Evolutionary conservation across 306 rosid species (phyloP).

Genomic region (Mimosa pudica): DNA sequence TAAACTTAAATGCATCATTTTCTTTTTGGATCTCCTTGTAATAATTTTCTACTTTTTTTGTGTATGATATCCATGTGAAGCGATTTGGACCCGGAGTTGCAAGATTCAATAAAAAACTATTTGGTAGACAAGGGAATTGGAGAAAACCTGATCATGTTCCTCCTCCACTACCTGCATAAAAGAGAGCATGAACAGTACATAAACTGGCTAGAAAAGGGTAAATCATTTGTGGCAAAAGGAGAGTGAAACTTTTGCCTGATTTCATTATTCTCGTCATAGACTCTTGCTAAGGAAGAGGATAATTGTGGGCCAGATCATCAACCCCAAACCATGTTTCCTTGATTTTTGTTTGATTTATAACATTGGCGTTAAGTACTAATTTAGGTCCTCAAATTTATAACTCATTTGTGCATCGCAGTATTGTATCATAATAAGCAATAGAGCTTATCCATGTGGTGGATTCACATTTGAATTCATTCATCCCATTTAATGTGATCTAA

Average conservation of each 20-base stretch:
- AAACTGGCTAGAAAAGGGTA: slow-evolving; percentile 69
- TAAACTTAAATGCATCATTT: slow-evolving; percentile 15
- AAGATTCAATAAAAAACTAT: slow-evolving; percentile 57
- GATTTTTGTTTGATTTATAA: slow-evolving; percentile 2
- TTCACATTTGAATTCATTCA: neutral
- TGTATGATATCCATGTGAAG: slow-evolving; percentile 43
- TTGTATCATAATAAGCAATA: neutral
- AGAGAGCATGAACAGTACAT: slow-evolving; percentile 74
- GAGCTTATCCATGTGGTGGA: neutral
- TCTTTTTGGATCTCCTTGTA: neutral
- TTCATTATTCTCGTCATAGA: neutral
- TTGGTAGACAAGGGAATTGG: slow-evolving; percentile 66
- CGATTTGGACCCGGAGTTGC: slow-evolving; percentile 48
- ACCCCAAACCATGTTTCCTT: neutral
- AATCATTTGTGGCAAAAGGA: slow-evolving; percentile 43
- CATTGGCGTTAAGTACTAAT: neutral
- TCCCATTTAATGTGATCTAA: neutral
- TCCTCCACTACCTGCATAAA: slow-evolving; percentile 61
- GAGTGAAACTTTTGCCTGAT: slow-evolving; percentile 26
- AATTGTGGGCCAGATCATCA: neutral
- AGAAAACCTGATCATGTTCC: slow-evolving; percentile 61
- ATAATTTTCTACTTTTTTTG: slow-evolving; percentile 13
- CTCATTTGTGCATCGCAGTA: slow-evolving; percentile 7
- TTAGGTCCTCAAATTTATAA: slow-evolving; percentile 18
- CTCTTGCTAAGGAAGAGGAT: slow-evolving; percentile 10